Base-by-base conservation (phyloP, 169 alveolate species). In the Plasmodium cynomolgi region DNA sequence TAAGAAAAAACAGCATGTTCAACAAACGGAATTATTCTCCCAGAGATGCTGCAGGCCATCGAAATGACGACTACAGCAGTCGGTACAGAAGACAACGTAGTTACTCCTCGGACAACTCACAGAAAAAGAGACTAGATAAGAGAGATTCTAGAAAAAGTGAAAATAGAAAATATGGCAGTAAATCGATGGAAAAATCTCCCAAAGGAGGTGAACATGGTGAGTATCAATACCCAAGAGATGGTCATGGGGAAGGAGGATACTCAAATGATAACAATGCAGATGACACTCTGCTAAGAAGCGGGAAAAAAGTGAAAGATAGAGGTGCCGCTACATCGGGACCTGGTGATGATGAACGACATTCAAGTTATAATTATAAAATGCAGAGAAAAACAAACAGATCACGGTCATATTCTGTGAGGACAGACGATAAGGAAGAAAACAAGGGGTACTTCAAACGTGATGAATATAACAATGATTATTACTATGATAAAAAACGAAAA, bases 401-500 rank as follows among this genome's bases (percentile, higher is more conserved):
- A 71, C 71, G 75, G 0, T 71, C 39, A 1, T 41, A 71, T 73
- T 84, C 92, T 37, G 47, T 62, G 7, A 2, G 33, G 17, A 58
- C 13, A 23, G 20, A 39, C 31, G 26, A 39, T 71, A 72, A 37
- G 54, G 58, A 26, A 41, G 92, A 39, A 23, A 20, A 77, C 81
- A 29, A 39, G 26, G 41, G 41, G 8, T 85, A 74, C 62, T 54
- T 31, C 20, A 74, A 54, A 56, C 39, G 11, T 3, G 85, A 85
- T 71, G 68, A 33, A 26, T 68, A 68, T 68, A 68, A 58, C 31
- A 44, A 84, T 41, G 81, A 86, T 54, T 47, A 86, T 39, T 77
- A 75, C 68, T 47, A 77, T 15, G 84, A 84, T 26, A 86, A 86
- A 56, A 86, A 86, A 86, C 58, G 93, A 17, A 86, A 86, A 34